Evolutionary conservation across 345 rosid species (phyloP).

Genomic region (Nephelium lappaceum): DNA sequence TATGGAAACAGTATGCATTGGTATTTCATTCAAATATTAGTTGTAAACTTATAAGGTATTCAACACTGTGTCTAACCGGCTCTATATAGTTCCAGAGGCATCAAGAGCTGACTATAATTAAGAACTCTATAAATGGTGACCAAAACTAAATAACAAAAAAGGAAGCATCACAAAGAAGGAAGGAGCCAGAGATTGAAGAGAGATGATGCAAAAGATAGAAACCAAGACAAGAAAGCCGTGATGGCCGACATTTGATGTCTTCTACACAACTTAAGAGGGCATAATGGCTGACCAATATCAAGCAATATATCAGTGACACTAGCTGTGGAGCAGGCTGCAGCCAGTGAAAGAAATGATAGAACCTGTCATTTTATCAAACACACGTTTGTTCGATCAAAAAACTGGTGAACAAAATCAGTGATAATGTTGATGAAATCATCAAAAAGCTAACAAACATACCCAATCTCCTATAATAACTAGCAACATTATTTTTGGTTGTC

Average conservation of each 20-base stretch:
- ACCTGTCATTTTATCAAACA: conserved; percentile 35
- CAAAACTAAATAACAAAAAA: not conserved
- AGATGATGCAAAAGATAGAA: conserved; percentile 52
- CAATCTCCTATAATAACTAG: conserved; percentile 57
- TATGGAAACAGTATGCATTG: not conserved
- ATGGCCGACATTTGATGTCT: conserved; percentile 67
- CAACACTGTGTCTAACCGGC: not conserved
- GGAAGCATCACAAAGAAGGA: conserved; percentile 40
- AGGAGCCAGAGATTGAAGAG: conserved; percentile 68
- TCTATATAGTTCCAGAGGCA: not conserved
- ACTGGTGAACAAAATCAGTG: not conserved
- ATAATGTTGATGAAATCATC: not conserved
- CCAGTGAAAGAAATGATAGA: conserved; percentile 54
- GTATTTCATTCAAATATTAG: not conserved
- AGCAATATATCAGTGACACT: conserved; percentile 49
- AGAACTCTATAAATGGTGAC: not conserved
- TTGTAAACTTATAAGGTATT: not conserved
- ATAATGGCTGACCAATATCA: conserved; percentile 26
- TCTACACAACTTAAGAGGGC: conserved; percentile 43
- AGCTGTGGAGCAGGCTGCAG: conserved; percentile 62
- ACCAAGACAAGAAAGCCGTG: conserved; percentile 67
- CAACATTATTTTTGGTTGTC: conserved; percentile 45
- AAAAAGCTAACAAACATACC: conserved; percentile 33
- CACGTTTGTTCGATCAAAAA: not conserved
- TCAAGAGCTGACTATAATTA: not conserved